phyloP scores from a whole-genome alignment of 352 stramenopile species.

The Globisporangium spiculum region DNA sequence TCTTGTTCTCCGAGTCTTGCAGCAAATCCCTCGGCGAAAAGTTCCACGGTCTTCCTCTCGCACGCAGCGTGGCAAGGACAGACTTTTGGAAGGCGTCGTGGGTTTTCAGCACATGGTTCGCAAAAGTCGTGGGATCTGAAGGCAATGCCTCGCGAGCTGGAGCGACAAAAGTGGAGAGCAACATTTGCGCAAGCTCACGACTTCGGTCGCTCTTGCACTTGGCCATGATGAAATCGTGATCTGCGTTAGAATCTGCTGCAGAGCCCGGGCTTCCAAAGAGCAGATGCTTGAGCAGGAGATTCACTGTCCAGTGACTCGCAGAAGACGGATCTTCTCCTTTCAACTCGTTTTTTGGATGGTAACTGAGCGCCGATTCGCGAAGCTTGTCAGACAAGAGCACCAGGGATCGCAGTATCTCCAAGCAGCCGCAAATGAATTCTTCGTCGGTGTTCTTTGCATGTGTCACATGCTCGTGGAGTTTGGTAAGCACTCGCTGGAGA shows the following conservation, averaged over 20 bases:
- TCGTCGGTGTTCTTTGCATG: neutral
- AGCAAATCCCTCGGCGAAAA: slow-evolving; percentile 48
- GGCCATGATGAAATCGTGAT: neutral
- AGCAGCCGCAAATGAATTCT: slow-evolving; percentile 1
- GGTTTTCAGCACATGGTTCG: slow-evolving; percentile 1
- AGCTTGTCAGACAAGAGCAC: slow-evolving; percentile 10
- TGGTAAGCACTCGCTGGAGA: neutral
- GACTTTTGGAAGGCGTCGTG: slow-evolving; percentile 24
- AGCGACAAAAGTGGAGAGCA: slow-evolving; percentile 10
- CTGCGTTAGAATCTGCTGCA: neutral
- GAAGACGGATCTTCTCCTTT: neutral
- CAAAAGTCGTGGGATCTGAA: neutral
- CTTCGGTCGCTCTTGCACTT: slow-evolving; percentile 13
- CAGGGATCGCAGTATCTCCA: slow-evolving; percentile 9
- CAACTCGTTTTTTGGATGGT: neutral
- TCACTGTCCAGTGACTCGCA: slow-evolving; percentile 9
- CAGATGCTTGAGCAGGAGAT: slow-evolving; percentile 19
- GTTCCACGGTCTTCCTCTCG: slow-evolving; percentile 56
- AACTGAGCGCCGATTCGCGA: neutral
- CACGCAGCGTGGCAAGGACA: slow-evolving; percentile 27
- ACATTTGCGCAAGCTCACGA: slow-evolving; percentile 6
- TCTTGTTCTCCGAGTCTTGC: slow-evolving; percentile 21
- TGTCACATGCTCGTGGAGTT: neutral
- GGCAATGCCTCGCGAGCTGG: neutral
- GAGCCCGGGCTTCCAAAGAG: slow-evolving; percentile 10